phyloP scores from a whole-genome alignment of 2,329 filamentous ascomycete genomes.

The Trichoderma sp. region DNA sequence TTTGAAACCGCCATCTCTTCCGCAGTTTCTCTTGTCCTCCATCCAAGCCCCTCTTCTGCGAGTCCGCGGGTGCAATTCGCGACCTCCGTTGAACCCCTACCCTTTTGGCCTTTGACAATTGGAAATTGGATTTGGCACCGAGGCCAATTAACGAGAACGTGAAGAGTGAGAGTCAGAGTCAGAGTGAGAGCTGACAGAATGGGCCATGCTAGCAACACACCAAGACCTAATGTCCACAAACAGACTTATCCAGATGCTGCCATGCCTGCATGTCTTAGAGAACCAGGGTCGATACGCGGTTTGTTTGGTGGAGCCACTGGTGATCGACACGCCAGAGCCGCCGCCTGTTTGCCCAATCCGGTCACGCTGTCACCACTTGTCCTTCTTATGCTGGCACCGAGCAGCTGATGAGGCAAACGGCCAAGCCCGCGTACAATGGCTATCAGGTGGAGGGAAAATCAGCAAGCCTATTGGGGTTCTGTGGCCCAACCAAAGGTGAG shows the following conservation, averaged over 20 bases:
- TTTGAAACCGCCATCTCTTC: not conserved
- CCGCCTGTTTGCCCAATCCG: slow-evolving; percentile 16
- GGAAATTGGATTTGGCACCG: not conserved
- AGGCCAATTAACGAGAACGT: not conserved
- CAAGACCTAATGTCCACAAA: not conserved
- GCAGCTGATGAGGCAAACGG: slow-evolving; percentile 16
- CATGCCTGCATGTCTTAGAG: slow-evolving; percentile 1
- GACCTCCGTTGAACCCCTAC: not conserved
- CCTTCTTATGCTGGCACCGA: not conserved
- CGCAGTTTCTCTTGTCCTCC: not conserved
- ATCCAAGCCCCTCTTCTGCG: not conserved
- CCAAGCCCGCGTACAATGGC: not conserved
- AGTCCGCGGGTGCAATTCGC: not conserved
- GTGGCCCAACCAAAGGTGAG: not conserved
- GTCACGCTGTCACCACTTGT: slow-evolving; percentile 18
- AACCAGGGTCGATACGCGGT: slow-evolving; percentile 11
- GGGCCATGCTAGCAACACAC: not conserved
- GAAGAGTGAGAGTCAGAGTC: not conserved
- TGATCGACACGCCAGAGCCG: slow-evolving; percentile 20
- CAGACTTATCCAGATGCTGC: not conserved
- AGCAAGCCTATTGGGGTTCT: not conserved
- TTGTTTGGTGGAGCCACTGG: slow-evolving; percentile 19
- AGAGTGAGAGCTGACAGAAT: not conserved
- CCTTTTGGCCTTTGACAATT: not conserved
- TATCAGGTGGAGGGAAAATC: not conserved